Conservation (phyloP, 2,329 filamentous ascomycete species). For the Pseudogymnoascus sp. region DNA sequence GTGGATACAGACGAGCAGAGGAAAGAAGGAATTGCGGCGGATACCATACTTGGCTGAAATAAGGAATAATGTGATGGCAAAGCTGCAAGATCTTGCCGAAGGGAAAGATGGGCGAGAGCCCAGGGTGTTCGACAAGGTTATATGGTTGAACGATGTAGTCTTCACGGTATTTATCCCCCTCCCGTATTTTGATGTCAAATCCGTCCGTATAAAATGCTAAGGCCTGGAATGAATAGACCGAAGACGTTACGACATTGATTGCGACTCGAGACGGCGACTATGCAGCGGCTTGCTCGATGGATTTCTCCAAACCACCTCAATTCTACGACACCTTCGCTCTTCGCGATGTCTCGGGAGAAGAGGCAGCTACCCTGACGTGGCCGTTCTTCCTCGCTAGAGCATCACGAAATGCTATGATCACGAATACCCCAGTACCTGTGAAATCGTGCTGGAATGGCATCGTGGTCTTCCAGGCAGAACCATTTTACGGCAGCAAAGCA, state of each 20-base stretch:
- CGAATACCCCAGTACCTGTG: constrained; percentile 41
- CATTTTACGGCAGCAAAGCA: constrained; percentile 36
- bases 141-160: constrained; percentile 56
- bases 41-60: constrained; percentile 60
- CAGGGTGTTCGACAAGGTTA: constrained; percentile 41
- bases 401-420: constrained; percentile 46
- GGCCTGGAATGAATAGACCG: constrained; percentile 31
- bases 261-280: constrained; percentile 50
- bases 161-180: constrained; percentile 39
- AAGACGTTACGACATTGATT: constrained; percentile 47
- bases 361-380: constrained; percentile 46
- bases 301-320: constrained; percentile 44
- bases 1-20: constrained; percentile 53
- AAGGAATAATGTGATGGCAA: constrained; percentile 55
- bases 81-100: constrained; percentile 40
- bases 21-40: constrained; percentile 48
- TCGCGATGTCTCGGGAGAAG: constrained; percentile 42
- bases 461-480: constrained; percentile 42
- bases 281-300: constrained; percentile 53
- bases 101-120: constrained; percentile 36
- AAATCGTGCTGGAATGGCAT: constrained; percentile 51
- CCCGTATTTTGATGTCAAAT: not conserved
- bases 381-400: constrained; percentile 45
- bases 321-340: constrained; percentile 58
- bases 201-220: not conserved